phyloP scores from a whole-genome alignment of 371 early-diverging fungal species.

The Actinomortierella wolfii region DNA sequence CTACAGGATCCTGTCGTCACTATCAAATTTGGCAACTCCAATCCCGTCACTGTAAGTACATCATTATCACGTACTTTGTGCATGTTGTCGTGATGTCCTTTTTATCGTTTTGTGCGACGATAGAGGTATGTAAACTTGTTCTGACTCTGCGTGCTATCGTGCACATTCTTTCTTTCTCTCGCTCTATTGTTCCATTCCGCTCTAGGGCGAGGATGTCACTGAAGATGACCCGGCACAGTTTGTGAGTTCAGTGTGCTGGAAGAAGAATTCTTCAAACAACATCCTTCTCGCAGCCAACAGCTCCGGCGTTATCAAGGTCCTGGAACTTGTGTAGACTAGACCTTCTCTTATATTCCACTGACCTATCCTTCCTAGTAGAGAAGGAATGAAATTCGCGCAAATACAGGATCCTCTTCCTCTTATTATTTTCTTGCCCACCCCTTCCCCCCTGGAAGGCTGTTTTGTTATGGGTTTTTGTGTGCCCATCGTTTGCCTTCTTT shows the following conservation, averaged over 20 bases:
- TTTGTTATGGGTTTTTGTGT: too few relatives aligned
- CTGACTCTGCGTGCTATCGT: constrained; percentile 4
- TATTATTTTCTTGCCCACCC: too few relatives aligned
- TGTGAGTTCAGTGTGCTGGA: constrained; percentile 93
- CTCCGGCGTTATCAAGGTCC: constrained; percentile 83
- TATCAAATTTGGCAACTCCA: constrained; percentile 73
- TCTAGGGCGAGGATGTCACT: constrained; percentile 54
- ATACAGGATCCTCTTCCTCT: too few relatives aligned
- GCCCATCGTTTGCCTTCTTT: too few relatives aligned
- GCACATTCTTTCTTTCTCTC: not conserved
- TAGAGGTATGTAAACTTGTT: constrained; percentile 8
- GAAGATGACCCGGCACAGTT: constrained; percentile 74
- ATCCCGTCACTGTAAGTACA: constrained; percentile 61
- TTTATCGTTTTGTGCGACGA: constrained; percentile 2
- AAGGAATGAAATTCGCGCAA: too few relatives aligned
- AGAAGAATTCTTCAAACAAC: constrained; percentile 63
- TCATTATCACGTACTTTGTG: not conserved
- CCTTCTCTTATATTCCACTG: too few relatives aligned
- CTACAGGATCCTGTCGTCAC: constrained; percentile 72
- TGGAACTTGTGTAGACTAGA: constrained; percentile 57
- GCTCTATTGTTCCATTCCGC: not conserved
- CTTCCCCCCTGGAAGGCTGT: too few relatives aligned
- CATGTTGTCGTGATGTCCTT: not conserved
- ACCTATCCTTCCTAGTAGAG: not conserved
- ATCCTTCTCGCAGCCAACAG: constrained; percentile 88